phyloP scores from a whole-genome alignment of 257 asterid species.

The Nicotiana otophora region DNA sequence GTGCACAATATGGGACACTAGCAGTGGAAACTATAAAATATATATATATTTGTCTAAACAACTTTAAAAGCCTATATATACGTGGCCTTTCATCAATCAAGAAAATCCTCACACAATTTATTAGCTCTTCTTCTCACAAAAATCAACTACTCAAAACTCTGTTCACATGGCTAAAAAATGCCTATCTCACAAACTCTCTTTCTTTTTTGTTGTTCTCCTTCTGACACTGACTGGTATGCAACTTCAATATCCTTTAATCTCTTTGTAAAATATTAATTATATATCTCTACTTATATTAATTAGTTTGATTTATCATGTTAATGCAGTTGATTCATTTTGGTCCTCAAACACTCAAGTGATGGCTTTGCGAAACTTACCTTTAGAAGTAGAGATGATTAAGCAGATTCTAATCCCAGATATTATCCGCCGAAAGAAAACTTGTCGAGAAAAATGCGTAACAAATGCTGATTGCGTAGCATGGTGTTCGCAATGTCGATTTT shows the following conservation, averaged over 20 bases:
- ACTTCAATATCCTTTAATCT: no score
- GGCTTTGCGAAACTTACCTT: not conserved
- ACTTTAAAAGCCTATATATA: not conserved
- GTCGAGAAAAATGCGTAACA: not conserved
- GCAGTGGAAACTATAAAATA: not conserved
- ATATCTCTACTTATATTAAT: not conserved
- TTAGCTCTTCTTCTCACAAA: not conserved
- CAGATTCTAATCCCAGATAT: not conserved
- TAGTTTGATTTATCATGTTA: not conserved
- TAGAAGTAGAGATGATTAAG: not conserved
- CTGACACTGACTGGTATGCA: not conserved
- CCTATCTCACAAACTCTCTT: not conserved
- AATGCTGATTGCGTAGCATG: not conserved
- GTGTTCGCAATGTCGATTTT: not conserved
- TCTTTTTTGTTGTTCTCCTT: not conserved
- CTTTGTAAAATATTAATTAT: not conserved
- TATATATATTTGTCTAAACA: not conserved
- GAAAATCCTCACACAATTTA: not conserved
- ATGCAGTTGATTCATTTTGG: not conserved
- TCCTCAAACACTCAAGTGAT: not conserved
- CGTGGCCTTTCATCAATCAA: not conserved
- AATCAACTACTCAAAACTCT: not conserved
- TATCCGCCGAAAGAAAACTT: not conserved
- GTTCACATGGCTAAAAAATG: not conserved
- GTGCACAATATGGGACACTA: no score